Conservation (phyloP, 2,329 filamentous ascomycete genomes). For the Ceratocystis albifundus region DNA sequence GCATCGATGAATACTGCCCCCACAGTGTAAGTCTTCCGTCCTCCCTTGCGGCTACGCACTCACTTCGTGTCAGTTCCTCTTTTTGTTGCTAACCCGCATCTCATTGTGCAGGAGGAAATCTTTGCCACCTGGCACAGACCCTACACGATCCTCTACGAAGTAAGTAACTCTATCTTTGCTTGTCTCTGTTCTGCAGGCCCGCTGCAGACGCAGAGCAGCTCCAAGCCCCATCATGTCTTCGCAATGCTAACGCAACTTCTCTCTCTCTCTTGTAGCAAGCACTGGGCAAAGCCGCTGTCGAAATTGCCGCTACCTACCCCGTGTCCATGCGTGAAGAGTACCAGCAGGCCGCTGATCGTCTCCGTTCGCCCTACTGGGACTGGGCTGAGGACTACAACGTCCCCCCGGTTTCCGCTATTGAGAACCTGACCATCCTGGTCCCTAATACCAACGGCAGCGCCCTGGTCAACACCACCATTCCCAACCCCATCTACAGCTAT, state of each 20-base stretch:
- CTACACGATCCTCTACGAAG: conserved; percentile 44
- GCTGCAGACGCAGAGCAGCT: neutral
- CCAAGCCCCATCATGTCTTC: neutral
- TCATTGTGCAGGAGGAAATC: conserved; percentile 34
- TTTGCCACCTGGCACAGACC: conserved; percentile 47
- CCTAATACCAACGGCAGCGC: conserved; percentile 29
- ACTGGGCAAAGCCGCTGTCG: conserved; percentile 37
- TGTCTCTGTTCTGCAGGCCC: neutral
- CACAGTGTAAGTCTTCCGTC: conserved; percentile 33
- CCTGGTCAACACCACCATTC: conserved; percentile 29
- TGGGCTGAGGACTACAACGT: conserved; percentile 38
- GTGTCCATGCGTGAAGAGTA: conserved; percentile 31
- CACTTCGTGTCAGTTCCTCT: neutral
- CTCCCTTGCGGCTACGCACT: too few relatives aligned
- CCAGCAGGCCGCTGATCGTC: conserved; percentile 34
- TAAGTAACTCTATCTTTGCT: conserved; percentile 27
- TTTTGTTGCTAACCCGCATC: neutral
- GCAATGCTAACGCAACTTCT: neutral
- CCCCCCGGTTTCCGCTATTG: conserved; percentile 32
- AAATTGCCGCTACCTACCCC: conserved; percentile 37
- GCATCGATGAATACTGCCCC: conserved; percentile 35
- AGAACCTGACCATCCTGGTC: conserved; percentile 33
- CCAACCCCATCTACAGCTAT: conserved; percentile 45
- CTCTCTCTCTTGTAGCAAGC: conserved; percentile 36
- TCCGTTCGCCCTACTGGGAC: conserved; percentile 45